phyloP scores from a whole-genome alignment of 106 monocot species.

The Dioscorea zingiberensis region DNA sequence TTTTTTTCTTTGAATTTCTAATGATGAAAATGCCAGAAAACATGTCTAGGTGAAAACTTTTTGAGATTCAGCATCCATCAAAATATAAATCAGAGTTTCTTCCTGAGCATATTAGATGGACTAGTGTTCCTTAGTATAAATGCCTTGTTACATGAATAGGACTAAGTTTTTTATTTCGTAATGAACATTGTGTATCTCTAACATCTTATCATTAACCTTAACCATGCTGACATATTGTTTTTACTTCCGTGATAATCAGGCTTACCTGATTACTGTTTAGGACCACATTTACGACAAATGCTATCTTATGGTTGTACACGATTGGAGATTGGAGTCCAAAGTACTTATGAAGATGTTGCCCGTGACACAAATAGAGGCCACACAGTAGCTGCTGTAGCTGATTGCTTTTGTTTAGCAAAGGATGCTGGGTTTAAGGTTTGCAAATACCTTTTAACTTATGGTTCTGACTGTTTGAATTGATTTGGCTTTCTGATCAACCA shows the following conservation, averaged over 20 bases:
- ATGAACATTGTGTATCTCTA: too few species aligned
- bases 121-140: too few species aligned
- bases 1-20: neutral
- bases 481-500: too few species aligned
- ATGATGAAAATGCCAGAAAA: too few species aligned
- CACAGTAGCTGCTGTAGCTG: conserved; percentile 98
- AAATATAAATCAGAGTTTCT: too few species aligned
- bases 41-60: too few species aligned
- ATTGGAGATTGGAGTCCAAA: conserved; percentile 97
- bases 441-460: neutral
- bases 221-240: too few species aligned
- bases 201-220: too few species aligned
- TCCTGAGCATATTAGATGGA: too few species aligned
- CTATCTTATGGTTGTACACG: conserved; percentile 97
- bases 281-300: conserved; percentile 98
- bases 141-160: too few species aligned
- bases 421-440: conserved; percentile 99
- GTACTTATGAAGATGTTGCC: conserved; percentile 99
- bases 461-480: neutral
- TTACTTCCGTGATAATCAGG: conserved; percentile 30
- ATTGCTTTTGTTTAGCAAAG: conserved; percentile 98
- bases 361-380: conserved; percentile 99
- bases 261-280: conserved; percentile 98
- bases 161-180: too few species aligned
- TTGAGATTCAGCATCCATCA: too few species aligned